These are phyloP conservation scores for Solanum dulcamara DNA, from an alignment of 257 asterid genomes.

Conservation along the genomic window DNA sequence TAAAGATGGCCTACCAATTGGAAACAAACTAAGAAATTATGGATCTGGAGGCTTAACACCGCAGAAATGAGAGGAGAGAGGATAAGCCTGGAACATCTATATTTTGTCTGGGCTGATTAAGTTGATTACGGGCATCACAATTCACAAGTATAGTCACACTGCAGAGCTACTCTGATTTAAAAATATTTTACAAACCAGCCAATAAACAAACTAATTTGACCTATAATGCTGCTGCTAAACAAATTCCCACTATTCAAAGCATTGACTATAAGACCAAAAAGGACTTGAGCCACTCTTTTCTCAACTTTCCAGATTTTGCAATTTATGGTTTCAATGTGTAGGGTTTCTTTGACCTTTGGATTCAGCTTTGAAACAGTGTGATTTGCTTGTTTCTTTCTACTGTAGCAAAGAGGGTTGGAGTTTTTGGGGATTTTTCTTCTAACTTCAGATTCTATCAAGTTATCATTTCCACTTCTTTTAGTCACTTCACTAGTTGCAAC, in stretches of 20 bases:
- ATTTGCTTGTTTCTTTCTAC: not conserved
- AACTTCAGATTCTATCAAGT: not conserved
- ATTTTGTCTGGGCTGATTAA: not conserved
- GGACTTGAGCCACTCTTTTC: not conserved
- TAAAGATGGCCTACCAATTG: not conserved
- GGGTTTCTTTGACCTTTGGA: not conserved
- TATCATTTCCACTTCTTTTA: not conserved
- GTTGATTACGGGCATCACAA: not conserved
- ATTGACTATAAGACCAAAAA: not conserved
- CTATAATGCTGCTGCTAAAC: not conserved
- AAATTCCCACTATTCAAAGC: not conserved
- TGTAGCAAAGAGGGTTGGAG: not conserved
- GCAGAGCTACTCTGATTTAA: not conserved
- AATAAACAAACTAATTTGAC: not conserved
- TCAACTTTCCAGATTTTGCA: not conserved
- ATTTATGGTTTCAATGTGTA: not conserved
- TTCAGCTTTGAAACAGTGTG: not conserved
- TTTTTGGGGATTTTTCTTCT: not conserved
- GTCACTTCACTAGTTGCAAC: not conserved
- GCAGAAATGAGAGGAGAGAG: not conserved
- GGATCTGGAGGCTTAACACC: not conserved
- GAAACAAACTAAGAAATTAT: not conserved
- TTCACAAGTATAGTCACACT: not conserved
- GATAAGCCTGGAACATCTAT: not conserved
- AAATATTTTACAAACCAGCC: not conserved